These are phyloP conservation scores for Bruguiera hainesii DNA, from an alignment of 441 rosid genomes.

Conservation along the genomic window DNA sequence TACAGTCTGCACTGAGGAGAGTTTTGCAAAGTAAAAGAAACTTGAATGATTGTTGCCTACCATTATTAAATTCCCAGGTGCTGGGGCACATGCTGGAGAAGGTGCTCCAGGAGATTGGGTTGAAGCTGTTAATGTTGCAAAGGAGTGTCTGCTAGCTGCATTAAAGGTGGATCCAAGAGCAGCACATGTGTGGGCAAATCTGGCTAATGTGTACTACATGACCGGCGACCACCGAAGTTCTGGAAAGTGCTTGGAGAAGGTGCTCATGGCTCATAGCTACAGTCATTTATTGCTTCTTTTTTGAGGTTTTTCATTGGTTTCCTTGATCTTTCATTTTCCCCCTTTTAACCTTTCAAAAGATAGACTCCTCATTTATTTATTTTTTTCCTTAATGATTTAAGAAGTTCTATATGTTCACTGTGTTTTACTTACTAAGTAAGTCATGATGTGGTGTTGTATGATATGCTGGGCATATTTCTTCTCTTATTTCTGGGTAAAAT, in stretches of 20 bases:
- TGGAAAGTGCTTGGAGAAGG: conserved; percentile 98
- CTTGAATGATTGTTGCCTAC: neutral
- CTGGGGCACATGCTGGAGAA: conserved; percentile 75
- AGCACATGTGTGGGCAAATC: conserved; percentile 82
- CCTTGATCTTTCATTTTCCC: conserved; percentile 25
- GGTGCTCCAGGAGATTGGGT: conserved; percentile 50
- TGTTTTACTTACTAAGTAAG: neutral
- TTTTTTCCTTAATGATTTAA: conserved; percentile 3
- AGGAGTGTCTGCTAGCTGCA: conserved; percentile 79
- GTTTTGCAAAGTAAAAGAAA: neutral
- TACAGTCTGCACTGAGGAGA: no score
- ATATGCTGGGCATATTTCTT: conserved; percentile 1
- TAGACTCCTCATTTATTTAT: conserved; percentile 4
- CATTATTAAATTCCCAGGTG: conserved; percentile 49
- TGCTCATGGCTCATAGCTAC: conserved; percentile 56
- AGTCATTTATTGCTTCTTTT: conserved; percentile 45
- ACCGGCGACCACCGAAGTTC: conserved; percentile 82
- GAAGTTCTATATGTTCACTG: neutral
- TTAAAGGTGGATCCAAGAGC: conserved; percentile 79
- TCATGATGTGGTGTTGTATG: conserved; percentile 2
- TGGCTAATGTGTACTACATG: conserved; percentile 72
- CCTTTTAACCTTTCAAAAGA: neutral
- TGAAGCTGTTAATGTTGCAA: conserved; percentile 65
- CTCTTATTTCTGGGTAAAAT: conserved; percentile 1
- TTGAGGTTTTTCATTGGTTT: conserved; percentile 53